Percentiles rank a stretch among this genome's conserved stretches.
Evolutionary conservation across 768 basidiomycete genomes (phyloP).

Genomic region (Lentinus tigrinus): DNA sequence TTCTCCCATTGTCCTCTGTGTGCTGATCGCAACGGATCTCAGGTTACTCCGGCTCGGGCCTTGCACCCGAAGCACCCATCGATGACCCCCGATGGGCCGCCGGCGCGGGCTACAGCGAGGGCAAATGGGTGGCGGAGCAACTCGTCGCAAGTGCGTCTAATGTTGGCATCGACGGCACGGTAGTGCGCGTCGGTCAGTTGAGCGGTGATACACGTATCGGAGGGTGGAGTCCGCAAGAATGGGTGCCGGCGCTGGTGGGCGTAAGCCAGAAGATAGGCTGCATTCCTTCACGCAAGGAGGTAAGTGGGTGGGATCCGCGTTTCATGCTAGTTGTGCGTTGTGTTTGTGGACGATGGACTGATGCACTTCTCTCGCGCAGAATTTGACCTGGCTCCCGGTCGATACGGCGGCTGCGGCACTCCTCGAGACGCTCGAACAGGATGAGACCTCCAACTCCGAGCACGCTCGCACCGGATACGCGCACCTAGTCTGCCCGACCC

Average conservation of each 20-base stretch:
- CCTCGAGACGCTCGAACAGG: conserved; percentile 26
- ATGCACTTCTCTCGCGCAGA: conserved; percentile 19
- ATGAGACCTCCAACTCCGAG: conserved; percentile 8
- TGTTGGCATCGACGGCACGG: conserved; percentile 36
- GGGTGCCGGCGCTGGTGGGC: conserved; percentile 42
- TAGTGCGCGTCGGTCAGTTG: conserved; percentile 47
- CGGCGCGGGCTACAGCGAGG: conserved; percentile 48
- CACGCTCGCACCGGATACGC: conserved; percentile 11
- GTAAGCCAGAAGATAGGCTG: conserved; percentile 28
- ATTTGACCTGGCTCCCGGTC: conserved; percentile 43
- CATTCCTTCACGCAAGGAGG: conserved; percentile 33
- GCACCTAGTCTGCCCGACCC: conserved; percentile 41
- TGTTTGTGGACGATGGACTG: neutral
- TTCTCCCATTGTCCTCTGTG: neutral
- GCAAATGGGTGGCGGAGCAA: conserved; percentile 45
- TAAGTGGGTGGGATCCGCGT: conserved; percentile 22
- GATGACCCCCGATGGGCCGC: conserved; percentile 32
- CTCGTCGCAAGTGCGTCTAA: conserved; percentile 32
- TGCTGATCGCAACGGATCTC: neutral
- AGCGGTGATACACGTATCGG: conserved; percentile 39
- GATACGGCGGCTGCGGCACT: conserved; percentile 37
- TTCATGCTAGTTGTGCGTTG: neutral
- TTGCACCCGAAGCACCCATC: conserved; percentile 21
- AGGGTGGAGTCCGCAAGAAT: conserved; percentile 44
- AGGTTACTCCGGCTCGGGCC: neutral